Percentiles rank a stretch among this genome's conserved stretches.
These are phyloP conservation scores for Raphanus hybrid DNA, from an alignment of 441 rosid genomes.

Conservation along the genomic window DNA sequence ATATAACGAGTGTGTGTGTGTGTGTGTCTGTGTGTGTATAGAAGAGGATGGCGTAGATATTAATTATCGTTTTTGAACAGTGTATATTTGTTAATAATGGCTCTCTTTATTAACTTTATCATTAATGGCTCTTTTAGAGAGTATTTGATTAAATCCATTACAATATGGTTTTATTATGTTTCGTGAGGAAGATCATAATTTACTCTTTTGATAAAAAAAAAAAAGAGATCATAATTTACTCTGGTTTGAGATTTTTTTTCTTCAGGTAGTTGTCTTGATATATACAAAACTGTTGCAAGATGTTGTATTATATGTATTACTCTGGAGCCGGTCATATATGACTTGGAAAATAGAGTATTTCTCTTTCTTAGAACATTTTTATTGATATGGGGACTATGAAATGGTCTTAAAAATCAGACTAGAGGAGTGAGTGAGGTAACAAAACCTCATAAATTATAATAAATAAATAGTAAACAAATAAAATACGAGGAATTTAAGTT, in stretches of 20 bases:
- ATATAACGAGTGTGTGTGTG: background rate
- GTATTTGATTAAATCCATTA: conserved; percentile 2
- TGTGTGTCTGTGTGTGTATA: background rate
- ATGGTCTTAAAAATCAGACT: too few relatives aligned
- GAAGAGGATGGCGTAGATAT: background rate
- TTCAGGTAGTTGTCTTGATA: background rate
- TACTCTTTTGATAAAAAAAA: too few relatives aligned
- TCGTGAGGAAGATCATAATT: background rate
- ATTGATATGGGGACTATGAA: too few relatives aligned
- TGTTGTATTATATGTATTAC: background rate
- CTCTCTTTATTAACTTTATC: background rate
- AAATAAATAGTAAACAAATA: background rate
- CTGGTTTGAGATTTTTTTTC: background rate
- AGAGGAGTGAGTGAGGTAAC: too few relatives aligned
- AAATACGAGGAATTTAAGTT: background rate
- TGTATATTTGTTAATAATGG: background rate
- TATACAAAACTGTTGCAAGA: background rate
- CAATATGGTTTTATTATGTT: conserved; percentile 4
- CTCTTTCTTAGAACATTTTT: background rate
- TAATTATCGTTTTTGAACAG: background rate
- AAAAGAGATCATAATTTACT: background rate
- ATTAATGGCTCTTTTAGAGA: background rate
- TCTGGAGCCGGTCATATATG: background rate
- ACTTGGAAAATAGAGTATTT: background rate
- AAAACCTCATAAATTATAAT: too few relatives aligned